These are phyloP conservation scores for Cordyceps sp. DNA, from an alignment of 2,329 filamentous ascomycete genomes.

Conservation along the genomic window DNA sequence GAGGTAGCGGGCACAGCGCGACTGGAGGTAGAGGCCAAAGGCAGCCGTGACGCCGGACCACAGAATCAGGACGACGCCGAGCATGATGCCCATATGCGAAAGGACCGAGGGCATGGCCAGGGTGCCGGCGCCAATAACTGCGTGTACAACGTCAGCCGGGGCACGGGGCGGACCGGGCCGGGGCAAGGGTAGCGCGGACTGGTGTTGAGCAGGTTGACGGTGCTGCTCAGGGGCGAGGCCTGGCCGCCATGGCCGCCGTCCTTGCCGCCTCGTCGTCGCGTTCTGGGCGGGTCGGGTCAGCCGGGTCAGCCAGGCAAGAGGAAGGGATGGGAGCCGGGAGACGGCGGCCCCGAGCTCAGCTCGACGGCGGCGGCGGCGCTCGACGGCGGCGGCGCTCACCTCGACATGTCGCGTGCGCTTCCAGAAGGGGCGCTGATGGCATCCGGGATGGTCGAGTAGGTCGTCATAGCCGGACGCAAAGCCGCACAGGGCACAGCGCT, in stretches of 20 bases:
- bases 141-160: conserved; percentile 6
- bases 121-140: conserved; percentile 85
- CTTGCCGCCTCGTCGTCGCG: conserved; percentile 49
- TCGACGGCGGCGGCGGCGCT: no score
- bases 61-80: conserved; percentile 69
- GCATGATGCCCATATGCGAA: conserved; percentile 83
- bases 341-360: no score
- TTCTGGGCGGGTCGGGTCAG: no score
- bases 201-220: conserved; percentile 91
- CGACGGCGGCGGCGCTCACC: no score
- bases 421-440: conserved; percentile 21
- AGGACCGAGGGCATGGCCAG: conserved; percentile 91
- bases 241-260: conserved; percentile 52
- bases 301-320: no score
- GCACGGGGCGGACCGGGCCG: neutral
- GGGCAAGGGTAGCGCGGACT: conserved; percentile 37
- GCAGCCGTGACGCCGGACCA: conserved; percentile 84
- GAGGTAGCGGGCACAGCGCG: conserved; percentile 81
- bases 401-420: conserved; percentile 29
- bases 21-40: conserved; percentile 89
- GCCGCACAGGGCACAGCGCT: neutral
- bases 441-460: conserved; percentile 35
- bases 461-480: conserved; percentile 27
- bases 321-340: conserved; percentile 2
- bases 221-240: conserved; percentile 78